Evolutionary conservation across 306 rosid genomes (phyloP).

Genomic region (Cucurbita argyrosperma): DNA sequence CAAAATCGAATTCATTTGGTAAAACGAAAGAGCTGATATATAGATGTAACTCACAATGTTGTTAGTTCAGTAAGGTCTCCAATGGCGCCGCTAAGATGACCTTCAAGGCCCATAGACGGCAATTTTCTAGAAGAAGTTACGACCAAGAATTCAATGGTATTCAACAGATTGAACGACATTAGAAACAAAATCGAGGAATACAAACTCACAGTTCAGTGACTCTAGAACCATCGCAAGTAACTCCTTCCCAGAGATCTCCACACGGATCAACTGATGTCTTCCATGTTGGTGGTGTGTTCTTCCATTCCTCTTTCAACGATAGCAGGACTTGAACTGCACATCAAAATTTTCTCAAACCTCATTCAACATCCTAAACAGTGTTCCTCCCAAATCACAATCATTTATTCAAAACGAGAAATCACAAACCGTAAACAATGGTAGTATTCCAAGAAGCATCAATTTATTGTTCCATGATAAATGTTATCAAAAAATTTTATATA

Average conservation of each 20-base stretch:
- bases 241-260: conserved; percentile 75
- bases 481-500: too few species aligned
- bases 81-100: conserved; percentile 31
- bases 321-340: conserved; percentile 39
- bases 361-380: too few species aligned
- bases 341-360: neutral
- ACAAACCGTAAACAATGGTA: too few species aligned
- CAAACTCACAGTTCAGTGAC: conserved; percentile 52
- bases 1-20: neutral
- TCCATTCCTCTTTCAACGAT: conserved; percentile 48
- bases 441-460: too few species aligned
- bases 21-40: too few species aligned
- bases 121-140: neutral
- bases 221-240: conserved; percentile 52
- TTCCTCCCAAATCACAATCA: too few species aligned
- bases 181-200: neutral
- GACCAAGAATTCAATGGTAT: too few species aligned
- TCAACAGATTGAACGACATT: too few species aligned
- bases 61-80: conserved; percentile 24
- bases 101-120: conserved; percentile 20
- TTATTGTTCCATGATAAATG: too few species aligned
- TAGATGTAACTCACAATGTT: conserved; percentile 15
- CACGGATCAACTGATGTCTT: conserved; percentile 54
- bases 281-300: conserved; percentile 70
- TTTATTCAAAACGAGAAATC: too few species aligned